Evolutionary conservation across 257 asterid genomes (phyloP).

Genomic region (Avicennia marina): DNA sequence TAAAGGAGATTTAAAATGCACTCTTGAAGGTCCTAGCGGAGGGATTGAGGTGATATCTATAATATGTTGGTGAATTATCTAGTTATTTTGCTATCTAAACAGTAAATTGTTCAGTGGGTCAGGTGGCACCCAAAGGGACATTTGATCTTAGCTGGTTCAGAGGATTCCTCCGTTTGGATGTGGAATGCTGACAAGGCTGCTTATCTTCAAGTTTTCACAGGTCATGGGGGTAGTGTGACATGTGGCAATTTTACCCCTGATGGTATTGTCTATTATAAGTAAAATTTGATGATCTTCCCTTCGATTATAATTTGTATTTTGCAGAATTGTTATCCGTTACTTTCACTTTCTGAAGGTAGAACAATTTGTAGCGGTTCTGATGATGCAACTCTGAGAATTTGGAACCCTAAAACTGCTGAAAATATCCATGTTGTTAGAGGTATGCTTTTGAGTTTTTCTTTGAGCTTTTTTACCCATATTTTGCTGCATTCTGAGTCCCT

Average conservation of each 20-base stretch:
- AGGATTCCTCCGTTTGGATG: conserved; percentile 79
- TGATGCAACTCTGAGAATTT: conserved; percentile 87
- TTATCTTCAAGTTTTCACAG: conserved; percentile 49
- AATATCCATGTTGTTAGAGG: conserved; percentile 72
- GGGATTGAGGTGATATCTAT: conserved; percentile 70
- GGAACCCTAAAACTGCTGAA: conserved; percentile 71
- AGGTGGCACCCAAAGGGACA: conserved; percentile 96
- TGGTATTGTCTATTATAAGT: conserved; percentile 42
- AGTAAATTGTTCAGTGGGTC: conserved; percentile 63
- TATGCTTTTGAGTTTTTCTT: conserved; percentile 19
- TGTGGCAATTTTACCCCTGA: conserved; percentile 96
- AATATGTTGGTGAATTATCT: conserved; percentile 18
- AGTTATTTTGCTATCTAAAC: conserved; percentile 20
- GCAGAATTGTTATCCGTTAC: conserved; percentile 5
- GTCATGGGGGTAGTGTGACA: conserved; percentile 74
- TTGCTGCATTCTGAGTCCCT: neutral
- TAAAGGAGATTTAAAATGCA: conserved; percentile 48
- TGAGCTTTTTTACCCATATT: neutral
- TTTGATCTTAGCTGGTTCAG: conserved; percentile 88
- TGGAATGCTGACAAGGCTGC: conserved; percentile 83
- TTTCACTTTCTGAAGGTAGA: conserved; percentile 44
- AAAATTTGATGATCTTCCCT: neutral
- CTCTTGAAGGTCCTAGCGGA: conserved; percentile 79
- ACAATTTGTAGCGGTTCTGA: conserved; percentile 80
- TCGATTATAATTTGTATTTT: neutral